phyloP scores from a whole-genome alignment of 805 yeast genomes.

The Ogataea siamensis region DNA sequence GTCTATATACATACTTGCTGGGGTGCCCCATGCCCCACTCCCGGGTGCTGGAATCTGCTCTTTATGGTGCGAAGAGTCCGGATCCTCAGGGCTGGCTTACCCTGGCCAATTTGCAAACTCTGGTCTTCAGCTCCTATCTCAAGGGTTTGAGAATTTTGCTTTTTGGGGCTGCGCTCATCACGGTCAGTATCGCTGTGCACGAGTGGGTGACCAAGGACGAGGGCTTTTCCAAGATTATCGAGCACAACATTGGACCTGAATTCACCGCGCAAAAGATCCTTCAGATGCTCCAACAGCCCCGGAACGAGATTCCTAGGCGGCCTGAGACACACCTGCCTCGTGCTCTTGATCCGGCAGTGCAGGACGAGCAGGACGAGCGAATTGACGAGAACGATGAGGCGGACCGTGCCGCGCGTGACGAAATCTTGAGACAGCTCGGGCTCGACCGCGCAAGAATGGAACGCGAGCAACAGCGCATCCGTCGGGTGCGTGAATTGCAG shows the following conservation, averaged over 20 bases:
- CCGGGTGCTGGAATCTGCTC: conserved; percentile 33
- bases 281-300: conserved; percentile 17
- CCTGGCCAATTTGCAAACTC: conserved; percentile 5
- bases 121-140: conserved; percentile 12
- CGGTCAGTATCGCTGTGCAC: conserved; percentile 36
- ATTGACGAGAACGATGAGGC: neutral
- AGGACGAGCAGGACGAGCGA: neutral
- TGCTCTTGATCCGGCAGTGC: conserved; percentile 4
- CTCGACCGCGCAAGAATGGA: neutral
- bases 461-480: neutral
- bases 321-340: conserved; percentile 21
- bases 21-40: conserved; percentile 51
- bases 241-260: conserved; percentile 58
- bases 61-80: conserved; percentile 37
- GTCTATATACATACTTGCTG: conserved; percentile 53
- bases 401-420: neutral
- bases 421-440: neutral
- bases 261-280: conserved; percentile 38
- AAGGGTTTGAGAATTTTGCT: conserved; percentile 18
- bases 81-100: conserved; percentile 7
- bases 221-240: conserved; percentile 58
- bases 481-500: conserved; percentile 7
- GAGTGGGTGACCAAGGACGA: conserved; percentile 73
- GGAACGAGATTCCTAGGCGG: conserved; percentile 3
- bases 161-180: conserved; percentile 25